Evolutionary conservation across 2,329 filamentous ascomycete species (phyloP), one percentile per base, ranked within the genome.

Genomic region (Clonostachys rosea): DNA sequence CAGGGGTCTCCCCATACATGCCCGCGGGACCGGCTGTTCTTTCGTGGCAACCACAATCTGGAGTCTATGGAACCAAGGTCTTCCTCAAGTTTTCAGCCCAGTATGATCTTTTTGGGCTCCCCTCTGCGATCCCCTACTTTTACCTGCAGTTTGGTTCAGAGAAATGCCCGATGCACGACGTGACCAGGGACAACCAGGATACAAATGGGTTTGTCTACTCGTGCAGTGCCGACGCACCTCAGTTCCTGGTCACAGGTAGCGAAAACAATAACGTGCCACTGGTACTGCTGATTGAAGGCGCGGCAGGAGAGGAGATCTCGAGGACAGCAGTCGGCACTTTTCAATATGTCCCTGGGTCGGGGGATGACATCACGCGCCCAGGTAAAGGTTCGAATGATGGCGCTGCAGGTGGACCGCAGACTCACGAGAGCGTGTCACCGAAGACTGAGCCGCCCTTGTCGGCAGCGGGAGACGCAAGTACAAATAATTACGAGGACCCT

Each of bases 101-200:
- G 50, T 89, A 88, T 68, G 86, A 95, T 59, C 69, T 95, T 50
- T 67, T 76, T 52, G 61, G 67, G 48, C 3, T 30, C 1, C 78
- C 84, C 64, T 77, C 74, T 34, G 76, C 75, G 49, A 60, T 71
- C 47, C 71, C 77, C 3, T 74, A 74, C 44, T 83, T 89, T 58
- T 84, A 71, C 53, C 67, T 96, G 47, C 78, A 84, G 42, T 95
- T 96, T 65, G 90, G 89, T n/a, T 76, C 79, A n/a, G 81, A 87
- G 57, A 84, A 84, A 63, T 86, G 84, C 64, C 56, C 62, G 1
- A 59, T 63, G n/a, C 74, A 81, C 47, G 77, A 84, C 47, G 74
- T 91, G 20, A 76, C 80, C 42, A 84, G 85, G 60, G 69, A 70
- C 61, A 75, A 67, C 55, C 80, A 73, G 68, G 79, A 83, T 51